These are phyloP conservation scores for Sporothrix pallida DNA, from an alignment of 2,329 filamentous ascomycete species.

Conservation along the genomic window DNA sequence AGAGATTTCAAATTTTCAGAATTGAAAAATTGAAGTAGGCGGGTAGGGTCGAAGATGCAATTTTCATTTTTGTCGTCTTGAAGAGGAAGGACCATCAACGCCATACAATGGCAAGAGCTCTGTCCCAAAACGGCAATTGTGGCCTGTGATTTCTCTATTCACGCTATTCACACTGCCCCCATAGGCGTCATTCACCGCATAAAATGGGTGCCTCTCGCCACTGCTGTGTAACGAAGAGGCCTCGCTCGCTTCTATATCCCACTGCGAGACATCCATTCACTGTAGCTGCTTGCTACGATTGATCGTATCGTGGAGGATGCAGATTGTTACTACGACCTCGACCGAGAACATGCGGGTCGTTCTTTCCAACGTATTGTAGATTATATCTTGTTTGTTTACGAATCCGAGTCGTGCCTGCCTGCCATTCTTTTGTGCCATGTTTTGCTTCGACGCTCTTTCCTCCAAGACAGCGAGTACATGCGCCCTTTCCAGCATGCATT, in stretches of 20 bases:
- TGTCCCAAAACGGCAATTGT: slow-evolving; percentile 21
- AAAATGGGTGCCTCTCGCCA: neutral
- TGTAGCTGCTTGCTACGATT: no score
- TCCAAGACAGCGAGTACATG: neutral
- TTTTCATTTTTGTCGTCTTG: neutral
- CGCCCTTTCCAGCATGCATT: no score
- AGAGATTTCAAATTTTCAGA: neutral
- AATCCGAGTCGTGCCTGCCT: no score
- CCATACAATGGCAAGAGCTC: slow-evolving; percentile 14
- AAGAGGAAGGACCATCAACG: neutral
- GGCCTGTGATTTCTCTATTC: neutral
- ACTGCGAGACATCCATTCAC: no score
- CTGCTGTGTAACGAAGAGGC: slow-evolving; percentile 14
- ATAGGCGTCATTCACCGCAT: slow-evolving; percentile 5
- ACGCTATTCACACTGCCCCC: neutral
- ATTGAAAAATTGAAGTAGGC: neutral
- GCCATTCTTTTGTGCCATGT: neutral
- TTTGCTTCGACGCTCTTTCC: neutral
- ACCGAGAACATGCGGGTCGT: neutral
- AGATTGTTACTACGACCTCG: no score
- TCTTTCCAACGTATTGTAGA: neutral
- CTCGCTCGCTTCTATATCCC: neutral
- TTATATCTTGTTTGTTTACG: no score
- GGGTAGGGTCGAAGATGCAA: neutral
- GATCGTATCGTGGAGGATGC: no score